Evolutionary conservation across 2,329 filamentous ascomycete species (phyloP), one percentile per base, ranked within the genome.

Genomic region (Leptographium procerum): DNA sequence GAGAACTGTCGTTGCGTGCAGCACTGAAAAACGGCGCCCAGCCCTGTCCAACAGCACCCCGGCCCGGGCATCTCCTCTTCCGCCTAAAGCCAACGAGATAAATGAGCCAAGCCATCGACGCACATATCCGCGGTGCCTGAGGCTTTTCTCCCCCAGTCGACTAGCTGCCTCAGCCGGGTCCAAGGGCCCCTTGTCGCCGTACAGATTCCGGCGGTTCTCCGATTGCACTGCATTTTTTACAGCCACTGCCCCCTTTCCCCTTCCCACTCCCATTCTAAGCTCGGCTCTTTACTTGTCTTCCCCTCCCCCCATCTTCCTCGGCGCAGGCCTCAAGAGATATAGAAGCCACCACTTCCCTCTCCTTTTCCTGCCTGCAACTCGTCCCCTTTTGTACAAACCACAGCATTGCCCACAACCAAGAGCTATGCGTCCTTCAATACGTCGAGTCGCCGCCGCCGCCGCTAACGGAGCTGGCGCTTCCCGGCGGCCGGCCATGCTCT

Each of bases 381-480:
- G n/a, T 43, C 40, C 19, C n/a, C 19, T 9, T 19, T 7, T n/a
- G 40, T 19, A n/a, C 16, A 7, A 7, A 43, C 13, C 6, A 43
- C 40, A 4, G 40, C 36, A 19, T n/a, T 19, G 4, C 36, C 36
- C 14, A 14, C 36, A 19, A 7, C 14, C 36, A 40, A 4, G 10
- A 43, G 52, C 53, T 59, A 79, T 79, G 77, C 76, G 75, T 69
- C 76, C 75, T 65, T 66, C 75, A 63, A 64, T 78, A 63, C 69
- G 74, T 56, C 70, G 72, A 61, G 71, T 73, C 66, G 60, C 68
- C 57, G 68, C 71, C 57, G 66, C 67, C 62, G 68, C 68, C 59
- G 57, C 45, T 11, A 19, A 16, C 16, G 8, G 40, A 19, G 19
- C 40, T 7, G 45, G 45, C 22, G 45, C 24, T 6, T 26, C 22